Evolutionary conservation across 179 eudicot genomes (phyloP), one percentile per base, ranked within the genome.

Genomic region (Silene noctiflora): DNA sequence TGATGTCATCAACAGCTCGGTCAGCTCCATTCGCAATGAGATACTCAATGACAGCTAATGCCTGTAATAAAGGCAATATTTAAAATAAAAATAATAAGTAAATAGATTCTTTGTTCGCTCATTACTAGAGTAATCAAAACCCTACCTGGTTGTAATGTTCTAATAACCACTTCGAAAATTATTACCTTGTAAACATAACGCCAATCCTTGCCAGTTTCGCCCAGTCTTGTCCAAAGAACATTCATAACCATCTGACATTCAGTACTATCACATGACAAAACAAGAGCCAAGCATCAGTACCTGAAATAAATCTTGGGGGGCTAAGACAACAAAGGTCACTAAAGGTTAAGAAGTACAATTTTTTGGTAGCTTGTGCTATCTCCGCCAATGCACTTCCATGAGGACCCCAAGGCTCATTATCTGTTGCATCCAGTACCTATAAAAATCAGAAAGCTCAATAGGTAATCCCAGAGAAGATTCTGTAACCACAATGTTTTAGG

Each of bases 321-420:
- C 67, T 76, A 75, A 24, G 60, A 25, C 59, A 53, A 71, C 19
- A 51, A 70, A 60, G 67, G 68, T 75, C 66, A 20, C 42, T 76
- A 59, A 64, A 64, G 59, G 46, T 66, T 90, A 51, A 51, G 58
- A 16, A 51, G 58, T 51, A 94, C 98, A 85, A 92, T 88, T 89
- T 94, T 84, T 92, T 94, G 27, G 98, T 94, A 62, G 96, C 96
- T 77, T 87, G 93, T 69, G 98, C 98, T 71, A 94, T 94, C 83
- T 94, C 98, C 73, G 97, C 90, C 76, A 94, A 84, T 70, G 88
- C 96, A 71, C 94, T 92, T 81, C 98, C 98, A 84, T 94, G 98
- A 83, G 97, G 97, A 83, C 98, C 98, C 98, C 98, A 94, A 64
- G 98, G 96, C 79, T 90, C 97, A 80, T 91, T 90, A 81, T 92